These are phyloP conservation scores for Solanum pennellii DNA, from an alignment of 257 asterid genomes.

Conservation along the genomic window DNA sequence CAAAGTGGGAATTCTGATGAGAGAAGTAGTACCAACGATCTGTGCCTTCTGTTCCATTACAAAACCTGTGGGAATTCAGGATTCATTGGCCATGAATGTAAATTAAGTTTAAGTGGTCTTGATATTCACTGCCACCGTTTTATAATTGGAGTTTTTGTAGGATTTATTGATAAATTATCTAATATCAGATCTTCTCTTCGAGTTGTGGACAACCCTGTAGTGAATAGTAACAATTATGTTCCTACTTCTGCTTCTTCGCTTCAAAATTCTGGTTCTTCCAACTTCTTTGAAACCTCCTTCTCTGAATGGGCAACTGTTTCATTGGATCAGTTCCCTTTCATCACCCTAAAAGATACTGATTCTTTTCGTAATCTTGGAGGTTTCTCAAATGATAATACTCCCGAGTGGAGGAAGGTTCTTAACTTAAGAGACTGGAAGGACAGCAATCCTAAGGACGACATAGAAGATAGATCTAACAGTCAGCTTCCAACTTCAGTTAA, in stretches of 20 bases:
- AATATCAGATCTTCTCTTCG: conserved; percentile 19
- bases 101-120: conserved; percentile 32
- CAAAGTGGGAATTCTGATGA: conserved; percentile 22
- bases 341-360: conserved; percentile 14
- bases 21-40: conserved; percentile 23
- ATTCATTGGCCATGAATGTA: conserved; percentile 22
- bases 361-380: conserved; percentile 23
- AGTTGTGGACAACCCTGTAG: conserved; percentile 16
- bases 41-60: conserved; percentile 54
- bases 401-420: conserved; percentile 32
- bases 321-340: conserved; percentile 30
- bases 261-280: conserved; percentile 14
- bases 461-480: conserved; percentile 13
- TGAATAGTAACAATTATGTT: conserved; percentile 13
- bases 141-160: conserved; percentile 47
- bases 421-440: conserved; percentile 19
- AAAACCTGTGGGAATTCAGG: conserved; percentile 25
- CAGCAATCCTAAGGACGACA: conserved; percentile 7
- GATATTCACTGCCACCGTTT: conserved; percentile 71
- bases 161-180: conserved; percentile 38
- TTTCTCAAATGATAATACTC: conserved; percentile 19
- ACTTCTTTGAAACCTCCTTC: conserved; percentile 20
- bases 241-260: conserved; percentile 17
- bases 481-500: conserved; percentile 6
- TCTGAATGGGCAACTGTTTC: conserved; percentile 32